Percentiles rank a stretch among this genome's conserved stretches.
These are phyloP conservation scores for Penicillium flavigenum DNA, from an alignment of 495 filamentous ascomycete genomes.

Conservation along the genomic window DNA sequence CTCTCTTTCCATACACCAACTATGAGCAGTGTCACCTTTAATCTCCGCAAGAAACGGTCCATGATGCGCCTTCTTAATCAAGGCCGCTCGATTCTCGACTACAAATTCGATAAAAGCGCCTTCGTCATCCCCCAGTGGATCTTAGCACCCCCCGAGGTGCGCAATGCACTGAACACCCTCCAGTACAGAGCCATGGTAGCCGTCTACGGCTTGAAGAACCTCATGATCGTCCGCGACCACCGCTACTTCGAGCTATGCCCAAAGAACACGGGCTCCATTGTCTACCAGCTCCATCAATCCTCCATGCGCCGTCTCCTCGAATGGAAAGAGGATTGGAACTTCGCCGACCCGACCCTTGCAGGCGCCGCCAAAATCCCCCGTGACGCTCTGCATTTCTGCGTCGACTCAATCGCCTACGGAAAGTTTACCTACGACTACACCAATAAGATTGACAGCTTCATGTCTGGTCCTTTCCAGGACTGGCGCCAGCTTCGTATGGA, in stretches of 20 bases:
- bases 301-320: conserved; percentile 25
- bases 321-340: conserved; percentile 21
- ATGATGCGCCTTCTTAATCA: neutral
- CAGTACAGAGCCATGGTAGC: conserved; percentile 5
- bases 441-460: conserved; percentile 9
- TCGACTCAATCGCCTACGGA: conserved; percentile 21
- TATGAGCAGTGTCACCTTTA: conserved; percentile 2
- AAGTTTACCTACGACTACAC: conserved; percentile 11
- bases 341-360: conserved; percentile 18
- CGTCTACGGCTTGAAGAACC: conserved; percentile 15
- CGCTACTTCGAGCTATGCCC: conserved; percentile 26
- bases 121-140: conserved; percentile 14
- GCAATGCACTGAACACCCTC: conserved; percentile 1
- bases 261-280: neutral
- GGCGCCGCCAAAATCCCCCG: conserved; percentile 23
- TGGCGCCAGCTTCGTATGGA: conserved; percentile 7
- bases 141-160: conserved; percentile 6
- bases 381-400: conserved; percentile 9
- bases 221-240: conserved; percentile 2
- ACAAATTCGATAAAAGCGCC: neutral
- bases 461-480: conserved; percentile 5
- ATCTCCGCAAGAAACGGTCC: neutral
- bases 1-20: neutral
- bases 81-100: conserved; percentile 15
- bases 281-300: conserved; percentile 10